Evolutionary conservation across 805 yeast genomes (phyloP).

Genomic region (Scheffersomyces lignosus): DNA sequence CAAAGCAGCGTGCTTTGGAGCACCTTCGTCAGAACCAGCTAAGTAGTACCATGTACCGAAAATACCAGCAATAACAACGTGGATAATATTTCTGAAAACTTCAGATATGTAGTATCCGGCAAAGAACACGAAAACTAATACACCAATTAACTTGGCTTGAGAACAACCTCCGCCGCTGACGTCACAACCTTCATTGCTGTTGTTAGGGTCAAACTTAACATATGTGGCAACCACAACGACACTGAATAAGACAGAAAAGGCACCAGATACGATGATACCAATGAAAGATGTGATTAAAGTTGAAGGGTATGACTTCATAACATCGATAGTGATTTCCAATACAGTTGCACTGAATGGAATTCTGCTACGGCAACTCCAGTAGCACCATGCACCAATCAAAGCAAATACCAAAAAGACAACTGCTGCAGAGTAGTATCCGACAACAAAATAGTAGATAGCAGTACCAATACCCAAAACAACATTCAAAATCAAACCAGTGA

Average conservation of each 20-base stretch:
- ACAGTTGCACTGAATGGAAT: constrained; percentile 76
- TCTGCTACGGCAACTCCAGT: constrained; percentile 68
- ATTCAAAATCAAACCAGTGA: constrained; percentile 65
- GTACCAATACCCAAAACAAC: constrained; percentile 71
- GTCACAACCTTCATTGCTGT: constrained; percentile 52
- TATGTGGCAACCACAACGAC: constrained; percentile 73
- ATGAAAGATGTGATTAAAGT: constrained; percentile 58
- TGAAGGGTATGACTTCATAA: constrained; percentile 71
- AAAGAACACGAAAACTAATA: constrained; percentile 71
- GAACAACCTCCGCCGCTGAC: constrained; percentile 55
- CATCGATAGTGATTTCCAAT: constrained; percentile 71
- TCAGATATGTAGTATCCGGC: constrained; percentile 84
- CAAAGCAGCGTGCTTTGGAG: constrained; percentile 75
- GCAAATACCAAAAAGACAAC: constrained; percentile 71
- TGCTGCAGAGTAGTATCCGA: constrained; percentile 76
- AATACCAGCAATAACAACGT: constrained; percentile 78
- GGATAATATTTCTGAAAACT: constrained; percentile 76
- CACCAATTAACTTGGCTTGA: constrained; percentile 61
- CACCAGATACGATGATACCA: constrained; percentile 60
- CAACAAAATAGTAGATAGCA: constrained; percentile 68
- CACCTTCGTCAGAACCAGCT: constrained; percentile 71
- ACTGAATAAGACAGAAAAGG: constrained; percentile 65
- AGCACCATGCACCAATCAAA: constrained; percentile 62
- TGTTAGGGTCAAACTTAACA: constrained; percentile 68
- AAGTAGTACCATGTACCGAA: constrained; percentile 92